Base-by-base conservation (phyloP, 179 eudicot species). In the Beta corolliflora region DNA sequence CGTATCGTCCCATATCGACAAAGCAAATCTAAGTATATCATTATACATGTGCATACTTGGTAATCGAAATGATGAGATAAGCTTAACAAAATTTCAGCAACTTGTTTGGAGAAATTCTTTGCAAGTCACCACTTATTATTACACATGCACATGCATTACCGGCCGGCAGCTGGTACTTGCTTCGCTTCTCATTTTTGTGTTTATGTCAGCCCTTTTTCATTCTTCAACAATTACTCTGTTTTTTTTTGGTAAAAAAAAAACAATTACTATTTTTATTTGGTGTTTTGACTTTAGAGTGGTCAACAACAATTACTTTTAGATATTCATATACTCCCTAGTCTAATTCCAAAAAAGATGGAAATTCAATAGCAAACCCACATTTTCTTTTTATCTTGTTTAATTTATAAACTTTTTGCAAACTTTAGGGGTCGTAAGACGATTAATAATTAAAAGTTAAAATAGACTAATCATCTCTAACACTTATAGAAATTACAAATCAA, bases 131-230 rank as follows among this genome's bases (percentile, higher is more conserved):
- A 63, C 64, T 48, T 79, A 80, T 73, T 50, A 73, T 80, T 65
- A 73, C 71, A 73, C 14, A 61, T 36, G 65, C 83, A 73, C 82
- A 80, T 80, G 82, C 77, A 73, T 79, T 46, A 73, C 53, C 64
- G 36, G 31, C 53, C 64, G 36, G 31, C 46, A 16, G 63, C 36
- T 15, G 56, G 63, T 80, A 25, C 69, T 29, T 72, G 21, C 60
- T 70, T 69, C 41, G 48, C 56, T 79, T 69, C 63, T 56, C 68
- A 36, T 29, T 56, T 58, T 69, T 19, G 59, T 79, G 23, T 5
- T 58, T 31, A 1, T 31, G 29, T 77, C 29, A 16, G 44, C 12
- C n/a, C 29, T 65, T 3, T 29, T 14, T 56, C 78, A n/a, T 46
- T 14, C 29, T 13, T 9, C 13, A 36, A 36, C 63, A 21, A 48